phyloP scores from a whole-genome alignment of 129 eudicot genomes.

The Solidago caesia region DNA sequence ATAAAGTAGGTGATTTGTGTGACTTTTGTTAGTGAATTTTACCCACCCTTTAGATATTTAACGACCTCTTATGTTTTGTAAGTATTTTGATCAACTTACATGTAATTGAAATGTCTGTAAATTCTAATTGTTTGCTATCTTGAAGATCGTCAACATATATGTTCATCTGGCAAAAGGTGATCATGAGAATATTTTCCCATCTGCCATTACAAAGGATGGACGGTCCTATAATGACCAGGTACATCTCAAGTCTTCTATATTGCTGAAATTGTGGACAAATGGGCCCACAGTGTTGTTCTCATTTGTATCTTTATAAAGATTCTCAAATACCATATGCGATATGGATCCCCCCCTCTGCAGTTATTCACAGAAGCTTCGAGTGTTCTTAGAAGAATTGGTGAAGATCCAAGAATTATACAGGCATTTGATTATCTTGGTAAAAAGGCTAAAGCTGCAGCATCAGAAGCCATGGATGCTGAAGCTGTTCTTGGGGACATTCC shows the following conservation, averaged over 20 bases:
- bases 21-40: not conserved
- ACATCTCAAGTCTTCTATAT: conserved; percentile 18
- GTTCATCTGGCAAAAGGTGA: conserved; percentile 92
- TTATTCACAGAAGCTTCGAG: conserved; percentile 85
- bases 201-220: conserved; percentile 91
- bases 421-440: conserved; percentile 80
- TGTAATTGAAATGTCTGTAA: not conserved
- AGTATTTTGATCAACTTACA: too few species aligned
- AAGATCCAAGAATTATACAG: conserved; percentile 67
- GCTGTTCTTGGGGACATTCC: conserved; percentile 95
- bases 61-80: too few species aligned
- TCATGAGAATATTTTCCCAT: conserved; percentile 69
- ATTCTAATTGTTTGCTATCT: conserved; percentile 18
- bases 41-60: not conserved
- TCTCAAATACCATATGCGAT: not conserved
- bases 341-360: conserved; percentile 35
- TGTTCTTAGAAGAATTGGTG: conserved; percentile 77
- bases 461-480: conserved; percentile 92
- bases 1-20: not conserved
- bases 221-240: conserved; percentile 98
- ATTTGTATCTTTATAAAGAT: conserved; percentile 4
- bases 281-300: not conserved
- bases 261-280: not conserved
- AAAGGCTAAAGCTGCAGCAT: conserved; percentile 84
- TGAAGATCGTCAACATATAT: conserved; percentile 84